Base-by-base conservation (phyloP, 441 rosid species). In the Arabidopsis hybrid region DNA sequence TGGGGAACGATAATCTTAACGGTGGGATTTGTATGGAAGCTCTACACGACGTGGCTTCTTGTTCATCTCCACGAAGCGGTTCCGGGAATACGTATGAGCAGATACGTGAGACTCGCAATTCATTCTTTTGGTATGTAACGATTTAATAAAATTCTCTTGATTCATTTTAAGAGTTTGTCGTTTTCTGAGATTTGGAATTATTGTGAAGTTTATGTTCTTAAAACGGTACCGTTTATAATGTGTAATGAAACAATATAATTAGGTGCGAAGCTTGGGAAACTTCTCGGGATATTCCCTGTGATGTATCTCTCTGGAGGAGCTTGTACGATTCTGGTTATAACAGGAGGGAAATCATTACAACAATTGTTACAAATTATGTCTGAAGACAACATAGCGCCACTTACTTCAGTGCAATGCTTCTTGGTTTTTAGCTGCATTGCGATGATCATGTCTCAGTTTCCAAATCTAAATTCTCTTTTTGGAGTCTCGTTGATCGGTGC, bases 281-380 rank as follows among this genome's bases (percentile, higher is more conserved):
- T 85, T 84, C 73, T 94, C 10, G 95, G 86, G 16, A 9, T 81
- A 50, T 69, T 89, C 62, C 97, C 97, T 11, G 65, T 90, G 58
- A 43, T 84, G 86, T 88, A 94, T 74, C 88, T 94, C 45, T 92
- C 98, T 1, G 96, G 71, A 45, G 98, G 98, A 2, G 91, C 98
- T 7, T 91, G 96, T 73, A 63, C 80, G 42, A 74, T 96, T 29
- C 64, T 91, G 29, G 82, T 90, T 61, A 83, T 90, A 67, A 67
- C 90, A 8, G 98, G 98, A 65, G 97, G 93, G 5, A 67, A 84
- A 10, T 64, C 98, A 10, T 79, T 78, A 29, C 73, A 77, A 61
- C 67, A 80, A 68, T 87, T 94, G 80, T 85, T 81, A 78, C 72
- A 75, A 18, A 80, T 83, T 10, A 39, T 88, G 60, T 90, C 90